Evolutionary conservation across 805 yeast genomes (phyloP).

Genomic region (Lachancea kluyveri): DNA sequence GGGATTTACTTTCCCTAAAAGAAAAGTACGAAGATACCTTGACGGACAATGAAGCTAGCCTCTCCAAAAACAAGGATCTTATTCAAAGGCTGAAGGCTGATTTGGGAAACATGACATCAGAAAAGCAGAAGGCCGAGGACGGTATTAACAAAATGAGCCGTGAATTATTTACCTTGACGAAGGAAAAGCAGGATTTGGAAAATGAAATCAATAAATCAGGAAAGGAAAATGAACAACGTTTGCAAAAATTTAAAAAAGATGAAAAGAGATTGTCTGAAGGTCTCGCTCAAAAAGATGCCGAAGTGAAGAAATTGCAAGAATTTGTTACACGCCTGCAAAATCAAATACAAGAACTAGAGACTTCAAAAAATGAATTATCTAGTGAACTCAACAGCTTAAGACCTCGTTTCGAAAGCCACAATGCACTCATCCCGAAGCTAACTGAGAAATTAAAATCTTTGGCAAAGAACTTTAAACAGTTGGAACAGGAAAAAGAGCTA

Average conservation of each 20-base stretch:
- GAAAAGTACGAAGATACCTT: constrained; percentile 1
- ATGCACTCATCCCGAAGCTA: constrained; percentile 34
- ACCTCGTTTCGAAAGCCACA: constrained; percentile 26
- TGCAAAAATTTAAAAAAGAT: constrained; percentile 22
- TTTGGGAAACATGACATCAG: constrained; percentile 23
- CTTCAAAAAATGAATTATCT: too few relatives aligned
- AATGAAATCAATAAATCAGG: constrained; percentile 37
- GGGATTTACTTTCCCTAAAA: too few relatives aligned
- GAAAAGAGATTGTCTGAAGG: constrained; percentile 12
- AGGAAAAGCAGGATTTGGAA: constrained; percentile 49
- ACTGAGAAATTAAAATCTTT: constrained; percentile 41
- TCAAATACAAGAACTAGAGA: constrained; percentile 14
- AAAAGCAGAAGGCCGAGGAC: constrained; percentile 64
- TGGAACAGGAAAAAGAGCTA: constrained; percentile 20
- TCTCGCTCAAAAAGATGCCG: too few relatives aligned
- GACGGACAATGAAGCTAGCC: constrained; percentile 19
- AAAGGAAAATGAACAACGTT: constrained; percentile 36
- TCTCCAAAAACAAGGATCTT: constrained; percentile 14
- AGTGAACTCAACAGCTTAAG: constrained; percentile 24
- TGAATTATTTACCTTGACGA: constrained; percentile 63
- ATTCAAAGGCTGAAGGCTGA: constrained; percentile 22
- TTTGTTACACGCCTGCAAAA: constrained; percentile 19
- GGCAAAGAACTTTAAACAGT: constrained; percentile 30
- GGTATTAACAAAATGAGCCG: constrained; percentile 89
- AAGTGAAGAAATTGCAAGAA: too few relatives aligned